Percentiles rank a stretch among this genome's conserved stretches.
phyloP scores from a whole-genome alignment of 2,329 filamentous ascomycete genomes.

The Dissoconium aciculare region DNA sequence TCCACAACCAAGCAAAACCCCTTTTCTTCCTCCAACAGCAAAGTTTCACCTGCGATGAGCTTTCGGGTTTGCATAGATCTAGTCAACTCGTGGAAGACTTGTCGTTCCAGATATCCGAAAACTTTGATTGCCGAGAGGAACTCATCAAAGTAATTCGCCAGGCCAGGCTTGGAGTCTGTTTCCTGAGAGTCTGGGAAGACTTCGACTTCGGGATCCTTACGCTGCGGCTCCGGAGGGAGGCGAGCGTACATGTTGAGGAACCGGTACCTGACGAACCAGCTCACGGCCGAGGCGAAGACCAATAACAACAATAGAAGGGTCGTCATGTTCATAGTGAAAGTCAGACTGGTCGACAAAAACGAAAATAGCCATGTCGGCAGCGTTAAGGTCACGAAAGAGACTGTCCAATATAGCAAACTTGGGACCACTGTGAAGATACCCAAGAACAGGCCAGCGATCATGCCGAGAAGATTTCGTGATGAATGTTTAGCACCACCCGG shows the following conservation, averaged over 20 bases:
- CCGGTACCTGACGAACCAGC: conserved; percentile 88
- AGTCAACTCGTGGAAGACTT: conserved; percentile 94
- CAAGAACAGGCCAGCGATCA: conserved; percentile 21
- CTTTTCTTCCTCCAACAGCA: conserved; percentile 92
- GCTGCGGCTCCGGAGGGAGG: conserved; percentile 81
- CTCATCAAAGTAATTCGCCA: conserved; percentile 94
- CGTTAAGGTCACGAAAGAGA: conserved; percentile 77
- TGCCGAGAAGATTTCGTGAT: conserved; percentile 14
- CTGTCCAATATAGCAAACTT: conserved; percentile 55
- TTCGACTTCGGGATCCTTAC: conserved; percentile 90
- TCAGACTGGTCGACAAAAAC: conserved; percentile 80
- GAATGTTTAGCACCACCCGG: neutral
- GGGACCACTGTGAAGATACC: conserved; percentile 35
- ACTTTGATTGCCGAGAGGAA: conserved; percentile 98
- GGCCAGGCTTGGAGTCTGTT: conserved; percentile 71
- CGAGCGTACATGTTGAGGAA: conserved; percentile 95
- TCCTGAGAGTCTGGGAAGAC: conserved; percentile 89
- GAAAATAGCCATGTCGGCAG: conserved; percentile 80
- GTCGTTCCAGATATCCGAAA: conserved; percentile 89
- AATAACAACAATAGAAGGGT: conserved; percentile 75
- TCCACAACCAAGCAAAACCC: conserved; percentile 97
- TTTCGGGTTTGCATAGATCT: conserved; percentile 97
- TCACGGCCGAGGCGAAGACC: conserved; percentile 65
- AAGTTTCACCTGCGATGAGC: conserved; percentile 85
- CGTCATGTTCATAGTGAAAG: conserved; percentile 96